Conservation (phyloP, 225 moss, liverwort and hornwort genomes). For the Thuidium tamariscinum region DNA sequence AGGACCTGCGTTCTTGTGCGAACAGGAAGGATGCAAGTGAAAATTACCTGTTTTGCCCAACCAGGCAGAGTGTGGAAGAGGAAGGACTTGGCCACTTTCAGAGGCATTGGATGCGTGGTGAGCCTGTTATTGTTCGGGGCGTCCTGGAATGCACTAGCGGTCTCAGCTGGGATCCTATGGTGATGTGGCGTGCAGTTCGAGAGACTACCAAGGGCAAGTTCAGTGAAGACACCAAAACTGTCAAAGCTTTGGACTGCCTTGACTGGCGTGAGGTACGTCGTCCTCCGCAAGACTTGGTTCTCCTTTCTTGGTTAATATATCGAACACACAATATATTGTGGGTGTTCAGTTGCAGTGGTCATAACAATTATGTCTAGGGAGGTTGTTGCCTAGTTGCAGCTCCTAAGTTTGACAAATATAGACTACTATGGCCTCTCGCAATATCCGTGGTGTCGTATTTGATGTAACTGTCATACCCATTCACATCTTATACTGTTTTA, state of each 20-base stretch:
- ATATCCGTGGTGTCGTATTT: not conserved
- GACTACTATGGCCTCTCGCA: not conserved
- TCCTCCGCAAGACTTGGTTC: not conserved
- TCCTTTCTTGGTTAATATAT: not conserved
- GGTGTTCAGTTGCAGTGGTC: not conserved
- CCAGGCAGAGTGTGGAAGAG: slow-evolving; percentile 38
- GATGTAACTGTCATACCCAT: not conserved
- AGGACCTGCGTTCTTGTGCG: slow-evolving; percentile 37
- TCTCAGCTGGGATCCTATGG: slow-evolving; percentile 98
- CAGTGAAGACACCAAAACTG: slow-evolving; percentile 68
- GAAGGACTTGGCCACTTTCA: slow-evolving; percentile 72
- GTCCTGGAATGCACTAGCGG: slow-evolving; percentile 69
- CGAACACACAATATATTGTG: not conserved
- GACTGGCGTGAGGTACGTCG: slow-evolving; percentile 81
- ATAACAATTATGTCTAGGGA: not conserved
- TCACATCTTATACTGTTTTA: not conserved
- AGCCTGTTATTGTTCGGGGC: slow-evolving; percentile 74
- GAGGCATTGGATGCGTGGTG: slow-evolving; percentile 75
- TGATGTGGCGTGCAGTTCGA: slow-evolving; percentile 98
- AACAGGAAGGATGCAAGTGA: slow-evolving; percentile 34
- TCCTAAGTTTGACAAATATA: not conserved
- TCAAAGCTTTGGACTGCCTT: slow-evolving; percentile 80
- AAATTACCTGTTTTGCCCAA: slow-evolving; percentile 61
- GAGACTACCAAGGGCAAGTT: slow-evolving; percentile 89
- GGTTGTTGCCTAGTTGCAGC: not conserved